Evolutionary conservation across 2,329 filamentous ascomycete genomes (phyloP).

Genomic region (Pestalotiopsis sp.): DNA sequence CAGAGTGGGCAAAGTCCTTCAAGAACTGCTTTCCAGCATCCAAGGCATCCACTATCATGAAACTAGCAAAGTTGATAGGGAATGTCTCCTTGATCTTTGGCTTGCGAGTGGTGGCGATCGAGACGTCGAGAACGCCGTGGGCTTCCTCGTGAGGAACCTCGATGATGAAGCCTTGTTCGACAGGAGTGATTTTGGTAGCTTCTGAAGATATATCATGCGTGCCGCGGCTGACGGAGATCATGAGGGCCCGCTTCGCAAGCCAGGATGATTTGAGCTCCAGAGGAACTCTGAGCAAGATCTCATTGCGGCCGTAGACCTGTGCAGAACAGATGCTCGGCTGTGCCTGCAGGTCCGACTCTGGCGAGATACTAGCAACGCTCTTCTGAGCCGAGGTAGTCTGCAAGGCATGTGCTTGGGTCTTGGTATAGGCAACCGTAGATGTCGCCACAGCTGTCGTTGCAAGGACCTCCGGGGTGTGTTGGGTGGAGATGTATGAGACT

Average conservation of each 20-base stretch:
- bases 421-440: conserved; percentile 30
- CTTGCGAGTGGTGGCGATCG: conserved; percentile 59
- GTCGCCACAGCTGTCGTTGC: conserved; percentile 25
- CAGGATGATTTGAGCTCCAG: conserved; percentile 53
- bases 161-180: conserved; percentile 54
- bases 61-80: conserved; percentile 60
- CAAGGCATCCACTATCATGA: conserved; percentile 45
- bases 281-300: conserved; percentile 58
- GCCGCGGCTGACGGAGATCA: conserved; percentile 56
- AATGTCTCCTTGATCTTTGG: conserved; percentile 65
- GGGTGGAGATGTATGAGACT: conserved; percentile 26
- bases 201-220: conserved; percentile 50
- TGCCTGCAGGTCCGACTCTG: conserved; percentile 20
- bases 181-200: conserved; percentile 49
- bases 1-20: conserved; percentile 41
- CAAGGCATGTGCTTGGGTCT: conserved; percentile 31
- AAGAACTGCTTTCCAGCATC: conserved; percentile 45
- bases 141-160: conserved; percentile 57
- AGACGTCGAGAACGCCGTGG: conserved; percentile 59
- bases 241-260: conserved; percentile 59
- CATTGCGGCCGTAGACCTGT: conserved; percentile 46
- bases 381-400: conserved; percentile 34
- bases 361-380: conserved; percentile 30
- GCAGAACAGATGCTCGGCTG: conserved; percentile 46
- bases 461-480: conserved; percentile 22